Base-by-base conservation (phyloP, 1,139 yeast genomes). In the Hansenula sp. region DNA sequence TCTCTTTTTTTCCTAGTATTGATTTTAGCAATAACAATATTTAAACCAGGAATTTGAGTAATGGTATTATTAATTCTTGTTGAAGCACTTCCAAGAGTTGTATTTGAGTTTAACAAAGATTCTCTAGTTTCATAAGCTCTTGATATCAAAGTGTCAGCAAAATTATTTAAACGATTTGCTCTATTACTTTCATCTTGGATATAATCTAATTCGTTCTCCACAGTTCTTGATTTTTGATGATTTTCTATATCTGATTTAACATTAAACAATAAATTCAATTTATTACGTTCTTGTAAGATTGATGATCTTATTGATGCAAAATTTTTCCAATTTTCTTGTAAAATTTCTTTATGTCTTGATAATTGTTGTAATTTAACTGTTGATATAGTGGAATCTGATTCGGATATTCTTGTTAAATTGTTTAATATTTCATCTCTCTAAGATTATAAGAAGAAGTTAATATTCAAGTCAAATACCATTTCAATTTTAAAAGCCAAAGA, bases 71-170 rank as follows among this genome's bases (percentile, higher is more conserved):
- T 70, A 49, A 91, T 70, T 47, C 79, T 72, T 49, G 78, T 73
- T 50, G 84, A 89, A 13, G 95, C 86, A 50, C 72, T 78, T 42
- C 74, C 71, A 43, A 93, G 68, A 13, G 77, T 65, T 37, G 75
- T 76, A 46, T 95, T 72, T 66, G 93, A 99, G 41, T 82, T 72
- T 43, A 76, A 57, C 45, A 93, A 76, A 59, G 87, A 95, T 50
- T 93, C 97, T 49, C 98, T 72, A 0, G 99, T 90, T 53, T 84
- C 86, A 65, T 81, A 84, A 0, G 97, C 99, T 60, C 86, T 94
- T 24, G 79, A 78, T 33, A 93, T 72, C 45, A 93, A 70, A 41
- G 86, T 68, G 59, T 93, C 97, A 8, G 96, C 88, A 49, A 90
- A 71, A 38, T 76, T 73, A 61, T 89, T 84, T 37, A 94, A 82